Evolutionary conservation across 352 stramenopile species (phyloP).

Genomic region (Phytophthora litchii): DNA sequence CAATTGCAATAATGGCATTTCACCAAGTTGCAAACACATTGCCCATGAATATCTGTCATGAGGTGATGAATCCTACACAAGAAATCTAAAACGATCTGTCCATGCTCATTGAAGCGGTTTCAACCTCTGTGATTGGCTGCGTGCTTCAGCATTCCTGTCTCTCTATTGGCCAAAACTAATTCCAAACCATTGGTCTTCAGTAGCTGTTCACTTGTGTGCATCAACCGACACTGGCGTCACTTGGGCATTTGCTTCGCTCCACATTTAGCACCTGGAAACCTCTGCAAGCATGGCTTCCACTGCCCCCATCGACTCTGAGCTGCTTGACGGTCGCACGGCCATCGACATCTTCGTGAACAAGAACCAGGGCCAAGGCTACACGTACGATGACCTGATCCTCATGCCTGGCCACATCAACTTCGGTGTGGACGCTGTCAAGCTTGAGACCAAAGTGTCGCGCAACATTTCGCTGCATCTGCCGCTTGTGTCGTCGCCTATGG

Average conservation of each 20-base stretch:
- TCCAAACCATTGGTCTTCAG: slow-evolving; percentile 53
- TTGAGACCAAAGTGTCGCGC: slow-evolving; percentile 93
- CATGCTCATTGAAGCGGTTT: not conserved
- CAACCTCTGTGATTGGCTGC: slow-evolving; percentile 20
- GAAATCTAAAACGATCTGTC: too few species aligned
- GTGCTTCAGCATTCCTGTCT: not conserved
- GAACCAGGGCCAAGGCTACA: slow-evolving; percentile 84
- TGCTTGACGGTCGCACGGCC: slow-evolving; percentile 78
- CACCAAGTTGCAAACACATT: too few species aligned
- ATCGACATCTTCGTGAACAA: slow-evolving; percentile 88
- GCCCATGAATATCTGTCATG: too few species aligned
- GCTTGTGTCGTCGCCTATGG: slow-evolving; percentile 99
- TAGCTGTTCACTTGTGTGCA: slow-evolving; percentile 11
- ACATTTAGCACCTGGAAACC: not conserved
- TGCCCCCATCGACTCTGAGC: slow-evolving; percentile 47
- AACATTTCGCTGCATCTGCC: slow-evolving; percentile 97
- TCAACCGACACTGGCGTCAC: slow-evolving; percentile 42
- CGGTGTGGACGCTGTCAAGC: slow-evolving; percentile 85
- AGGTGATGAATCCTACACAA: too few species aligned
- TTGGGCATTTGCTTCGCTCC: slow-evolving; percentile 41
- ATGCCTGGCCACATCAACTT: slow-evolving; percentile 81
- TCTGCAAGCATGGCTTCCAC: slow-evolving; percentile 21
- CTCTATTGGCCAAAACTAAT: slow-evolving; percentile 50
- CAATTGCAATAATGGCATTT: too few species aligned
- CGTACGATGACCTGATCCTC: slow-evolving; percentile 86